Evolutionary conservation across 805 yeast genomes (phyloP).

Genomic region (Candida boidinii): DNA sequence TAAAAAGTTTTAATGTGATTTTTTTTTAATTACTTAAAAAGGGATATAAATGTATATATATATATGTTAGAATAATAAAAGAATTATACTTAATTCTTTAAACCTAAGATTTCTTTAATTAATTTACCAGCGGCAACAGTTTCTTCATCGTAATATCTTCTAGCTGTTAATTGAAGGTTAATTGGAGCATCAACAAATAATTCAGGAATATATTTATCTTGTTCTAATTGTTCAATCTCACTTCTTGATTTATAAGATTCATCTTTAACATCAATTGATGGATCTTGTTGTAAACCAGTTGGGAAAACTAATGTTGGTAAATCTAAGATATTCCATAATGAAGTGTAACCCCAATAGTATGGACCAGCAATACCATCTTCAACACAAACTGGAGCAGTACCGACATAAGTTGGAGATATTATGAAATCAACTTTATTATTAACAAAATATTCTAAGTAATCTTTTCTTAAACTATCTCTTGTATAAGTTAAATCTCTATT

Average conservation of each 20-base stretch:
- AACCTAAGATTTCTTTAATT: slow-evolving; percentile 16
- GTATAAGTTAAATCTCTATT: slow-evolving; percentile 44
- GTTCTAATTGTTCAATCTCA: slow-evolving; percentile 39
- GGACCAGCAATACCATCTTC: slow-evolving; percentile 33
- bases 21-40: no score
- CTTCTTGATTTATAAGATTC: slow-evolving; percentile 32
- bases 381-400: slow-evolving; percentile 63
- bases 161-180: slow-evolving; percentile 42
- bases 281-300: slow-evolving; percentile 51
- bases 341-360: slow-evolving; percentile 74
- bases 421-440: slow-evolving; percentile 54
- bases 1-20: no score
- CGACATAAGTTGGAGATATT: slow-evolving; percentile 58
- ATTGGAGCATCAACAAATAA: slow-evolving; percentile 45
- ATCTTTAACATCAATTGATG: slow-evolving; percentile 38
- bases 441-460: slow-evolving; percentile 45
- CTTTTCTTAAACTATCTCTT: slow-evolving; percentile 52
- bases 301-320: slow-evolving; percentile 60
- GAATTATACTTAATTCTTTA: slow-evolving; percentile 7
- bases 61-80: no score
- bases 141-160: slow-evolving; percentile 50
- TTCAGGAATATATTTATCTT: slow-evolving; percentile 37
- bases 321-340: slow-evolving; percentile 66
- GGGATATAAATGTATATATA: no score
- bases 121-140: slow-evolving; percentile 30